Base-by-base conservation (phyloP, 2,329 filamentous ascomycete species). In the Pseudocercospora pini-densiflorae region DNA sequence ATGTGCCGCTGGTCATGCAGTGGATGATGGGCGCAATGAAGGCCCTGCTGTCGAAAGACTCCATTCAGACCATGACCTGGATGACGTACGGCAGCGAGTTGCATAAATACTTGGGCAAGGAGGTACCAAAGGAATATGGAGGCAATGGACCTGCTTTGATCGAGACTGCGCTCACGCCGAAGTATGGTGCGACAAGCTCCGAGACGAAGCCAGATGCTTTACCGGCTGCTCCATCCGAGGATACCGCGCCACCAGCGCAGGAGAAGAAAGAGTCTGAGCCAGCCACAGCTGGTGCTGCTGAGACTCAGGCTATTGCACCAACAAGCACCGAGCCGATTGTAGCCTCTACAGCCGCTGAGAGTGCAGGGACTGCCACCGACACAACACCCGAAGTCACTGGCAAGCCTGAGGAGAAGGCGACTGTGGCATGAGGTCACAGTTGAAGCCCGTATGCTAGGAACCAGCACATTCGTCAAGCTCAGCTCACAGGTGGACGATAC, bases 1-100 rank as follows among this genome's bases (percentile, higher is more conserved):
- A 97, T 75, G 92, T 97, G 5, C 94, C 94, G 0, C 81, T 89
- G 63, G 85, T 97, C 74, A 97, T 97, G 94, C 92, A 92, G 64
- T 97, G 94, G 83, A 75, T 85, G 73, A 85, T 83, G 75, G 76
- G 77, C 6, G 80, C 80, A 2, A 81, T 82, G 72, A 83, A 83
- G 73, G 70, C 82, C 29, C 72, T 85, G 33, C 77, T 85, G 60
- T 76, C 78, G 21, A 82, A 81, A 71, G 82, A 84, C 73, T 83
- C 80, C n/a, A 77, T 80, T 8, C 79, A 78, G 72, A 84, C 83
- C 74, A 84, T 85, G 75, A 81, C 79, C 0, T 81, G 83, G 64
- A 72, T 84, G 72, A 83, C 81, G 19, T 81, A 84, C 73, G 93
- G 94, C 23, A 86, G 82, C 51, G 88, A 87, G 64, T 83, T 97